Evolutionary conservation across 2,329 filamentous ascomycete species (phyloP).

Genomic region (Pseudogymnoascus verrucosus): DNA sequence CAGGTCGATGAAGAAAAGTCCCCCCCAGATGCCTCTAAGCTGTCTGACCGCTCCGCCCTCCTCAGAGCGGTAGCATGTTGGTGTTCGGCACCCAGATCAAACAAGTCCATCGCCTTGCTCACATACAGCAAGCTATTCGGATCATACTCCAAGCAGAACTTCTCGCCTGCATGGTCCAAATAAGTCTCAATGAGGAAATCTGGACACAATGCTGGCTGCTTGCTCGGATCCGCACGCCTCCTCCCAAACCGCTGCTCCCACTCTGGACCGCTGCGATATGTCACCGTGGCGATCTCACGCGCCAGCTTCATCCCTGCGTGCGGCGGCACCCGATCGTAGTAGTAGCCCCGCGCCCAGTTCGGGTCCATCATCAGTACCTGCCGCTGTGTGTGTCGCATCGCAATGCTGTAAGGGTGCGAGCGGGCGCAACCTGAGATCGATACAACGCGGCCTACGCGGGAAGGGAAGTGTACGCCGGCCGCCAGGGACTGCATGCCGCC

Average conservation of each 20-base stretch:
- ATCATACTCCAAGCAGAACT: constrained; percentile 95
- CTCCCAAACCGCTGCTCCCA: constrained; percentile 95
- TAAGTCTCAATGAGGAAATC: constrained; percentile 98
- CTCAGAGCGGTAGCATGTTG: constrained; percentile 56
- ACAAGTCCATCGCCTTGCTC: constrained; percentile 97
- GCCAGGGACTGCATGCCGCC: constrained; percentile 96
- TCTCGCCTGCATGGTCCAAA: constrained; percentile 94
- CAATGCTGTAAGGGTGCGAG: constrained; percentile 95
- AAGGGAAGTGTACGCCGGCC: constrained; percentile 73
- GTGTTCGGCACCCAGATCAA: constrained; percentile 72
- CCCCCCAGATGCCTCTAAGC: constrained; percentile 42
- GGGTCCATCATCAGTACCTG: constrained; percentile 99
- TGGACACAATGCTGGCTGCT: constrained; percentile 86
- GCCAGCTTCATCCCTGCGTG: constrained; percentile 98
- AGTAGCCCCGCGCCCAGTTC: constrained; percentile 92
- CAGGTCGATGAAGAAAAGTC: constrained; percentile 43
- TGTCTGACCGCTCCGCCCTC: constrained; percentile 51
- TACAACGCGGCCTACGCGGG: constrained; percentile 72
- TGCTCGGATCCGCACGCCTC: constrained; percentile 73
- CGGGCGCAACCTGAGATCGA: constrained; percentile 90
- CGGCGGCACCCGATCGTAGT: constrained; percentile 80
- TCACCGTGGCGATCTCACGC: constrained; percentile 93
- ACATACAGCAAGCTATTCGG: constrained; percentile 93
- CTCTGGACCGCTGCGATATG: constrained; percentile 90
- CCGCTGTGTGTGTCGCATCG: constrained; percentile 94